Conservation (phyloP, 2,329 filamentous ascomycete species). For the Pseudodiploospora longispora region DNA sequence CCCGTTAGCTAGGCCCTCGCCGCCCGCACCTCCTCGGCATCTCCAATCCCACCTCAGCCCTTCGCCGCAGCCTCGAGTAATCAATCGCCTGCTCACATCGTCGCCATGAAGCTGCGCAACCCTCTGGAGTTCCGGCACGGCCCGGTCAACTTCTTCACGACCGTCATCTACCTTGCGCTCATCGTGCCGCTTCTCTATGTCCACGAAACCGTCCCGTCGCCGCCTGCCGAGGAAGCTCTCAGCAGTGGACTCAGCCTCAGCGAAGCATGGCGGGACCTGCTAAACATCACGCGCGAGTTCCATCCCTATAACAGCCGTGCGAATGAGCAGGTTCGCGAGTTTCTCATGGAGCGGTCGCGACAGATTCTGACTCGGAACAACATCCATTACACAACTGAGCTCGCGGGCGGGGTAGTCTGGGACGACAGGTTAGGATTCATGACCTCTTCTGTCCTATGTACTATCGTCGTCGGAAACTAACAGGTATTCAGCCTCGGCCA, state of each 20-base stretch:
- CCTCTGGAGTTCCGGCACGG: constrained; percentile 70
- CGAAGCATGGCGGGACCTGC: constrained; percentile 80
- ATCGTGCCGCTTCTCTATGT: constrained; percentile 63
- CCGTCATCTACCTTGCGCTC: constrained; percentile 68
- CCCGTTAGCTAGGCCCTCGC: not conserved
- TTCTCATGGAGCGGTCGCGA: constrained; percentile 63
- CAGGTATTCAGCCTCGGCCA: too few species aligned
- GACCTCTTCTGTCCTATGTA: too few species aligned
- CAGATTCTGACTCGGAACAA: constrained; percentile 59
- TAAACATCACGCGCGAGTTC: constrained; percentile 63
- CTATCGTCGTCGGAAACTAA: too few species aligned
- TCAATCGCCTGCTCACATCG: not conserved
- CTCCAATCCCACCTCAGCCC: not conserved
- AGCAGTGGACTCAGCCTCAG: constrained; percentile 64
- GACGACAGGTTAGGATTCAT: constrained; percentile 14
- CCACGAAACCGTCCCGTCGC: constrained; percentile 66
- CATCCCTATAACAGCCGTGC: constrained; percentile 83
- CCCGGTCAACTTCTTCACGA: constrained; percentile 74
- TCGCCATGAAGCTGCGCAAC: constrained; percentile 31
- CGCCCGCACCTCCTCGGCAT: not conserved
- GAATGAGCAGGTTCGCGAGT: constrained; percentile 74
- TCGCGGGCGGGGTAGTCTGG: constrained; percentile 22
- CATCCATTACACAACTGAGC: constrained; percentile 37
- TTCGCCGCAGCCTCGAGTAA: not conserved
- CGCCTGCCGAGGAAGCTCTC: constrained; percentile 43